phyloP scores from a whole-genome alignment of 129 eudicot species.

The Tanacetum coccineum region DNA sequence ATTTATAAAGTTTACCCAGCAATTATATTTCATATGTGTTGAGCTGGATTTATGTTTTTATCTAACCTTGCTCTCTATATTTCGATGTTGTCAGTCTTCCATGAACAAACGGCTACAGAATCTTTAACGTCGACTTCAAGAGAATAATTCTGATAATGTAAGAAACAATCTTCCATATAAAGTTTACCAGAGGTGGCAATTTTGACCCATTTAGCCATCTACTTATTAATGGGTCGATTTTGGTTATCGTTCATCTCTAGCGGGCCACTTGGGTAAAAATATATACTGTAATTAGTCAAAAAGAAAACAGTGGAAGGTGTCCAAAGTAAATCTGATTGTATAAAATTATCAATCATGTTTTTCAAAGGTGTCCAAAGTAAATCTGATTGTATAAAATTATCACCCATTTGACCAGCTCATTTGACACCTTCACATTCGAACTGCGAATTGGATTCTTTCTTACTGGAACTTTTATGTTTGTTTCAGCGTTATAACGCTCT shows the following conservation, averaged over 20 bases:
- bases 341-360: too few relatives aligned
- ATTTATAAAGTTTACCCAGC: too few relatives aligned
- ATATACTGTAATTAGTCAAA: too few relatives aligned
- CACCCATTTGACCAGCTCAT: neutral
- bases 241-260: neutral
- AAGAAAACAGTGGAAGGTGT: too few relatives aligned
- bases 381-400: neutral
- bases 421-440: neutral
- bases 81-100: conserved; percentile 18
- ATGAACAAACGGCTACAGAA: conserved; percentile 22
- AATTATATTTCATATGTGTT: neutral
- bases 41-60: conserved; percentile 9
- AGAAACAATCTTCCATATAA: conserved; percentile 11
- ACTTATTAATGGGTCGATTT: neutral
- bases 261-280: too few relatives aligned
- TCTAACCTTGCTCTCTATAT: neutral
- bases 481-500: neutral
- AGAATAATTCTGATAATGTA: conserved; percentile 22
- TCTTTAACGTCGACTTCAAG: conserved; percentile 19
- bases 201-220: too few relatives aligned
- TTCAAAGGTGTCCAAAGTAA: too few relatives aligned
- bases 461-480: neutral
- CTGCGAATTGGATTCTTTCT: neutral
- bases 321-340: too few relatives aligned
- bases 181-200: too few relatives aligned